These are phyloP conservation scores for Vanrija sp. DNA, from an alignment of 1,284 basidiomycete species.

Conservation along the genomic window DNA sequence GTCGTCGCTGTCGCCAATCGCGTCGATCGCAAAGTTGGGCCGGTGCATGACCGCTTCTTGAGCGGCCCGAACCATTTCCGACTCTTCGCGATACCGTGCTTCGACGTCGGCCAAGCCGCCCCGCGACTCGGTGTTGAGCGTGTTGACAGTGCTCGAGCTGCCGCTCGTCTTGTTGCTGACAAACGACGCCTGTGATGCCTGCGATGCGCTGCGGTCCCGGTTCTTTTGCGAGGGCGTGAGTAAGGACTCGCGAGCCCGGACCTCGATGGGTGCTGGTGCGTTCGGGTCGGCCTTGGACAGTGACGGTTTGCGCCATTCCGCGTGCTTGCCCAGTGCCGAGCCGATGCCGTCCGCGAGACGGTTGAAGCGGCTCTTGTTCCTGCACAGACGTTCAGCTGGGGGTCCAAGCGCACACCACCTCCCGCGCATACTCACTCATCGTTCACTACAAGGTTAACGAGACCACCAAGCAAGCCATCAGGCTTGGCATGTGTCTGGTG, in stretches of 20 bases:
- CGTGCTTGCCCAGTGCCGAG: slow-evolving; percentile 82
- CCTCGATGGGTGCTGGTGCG: slow-evolving; percentile 60
- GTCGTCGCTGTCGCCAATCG: slow-evolving; percentile 76
- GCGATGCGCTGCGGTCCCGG: slow-evolving; percentile 29
- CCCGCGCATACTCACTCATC: slow-evolving; percentile 55
- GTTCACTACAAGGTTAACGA: slow-evolving; percentile 82
- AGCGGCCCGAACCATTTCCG: slow-evolving; percentile 65
- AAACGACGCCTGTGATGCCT: slow-evolving; percentile 34
- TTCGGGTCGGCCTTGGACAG: slow-evolving; percentile 71
- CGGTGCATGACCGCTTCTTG: slow-evolving; percentile 81
- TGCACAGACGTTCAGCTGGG: slow-evolving; percentile 4
- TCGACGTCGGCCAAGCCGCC: slow-evolving; percentile 48
- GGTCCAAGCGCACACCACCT: neutral
- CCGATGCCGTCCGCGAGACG: slow-evolving; percentile 84
- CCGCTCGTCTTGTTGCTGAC: slow-evolving; percentile 41
- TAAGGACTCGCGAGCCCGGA: slow-evolving; percentile 79
- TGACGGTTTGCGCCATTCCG: slow-evolving; percentile 59
- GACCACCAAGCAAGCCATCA: slow-evolving; percentile 68
- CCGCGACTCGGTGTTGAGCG: slow-evolving; percentile 28
- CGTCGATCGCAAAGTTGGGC: slow-evolving; percentile 89
- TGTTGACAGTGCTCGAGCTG: slow-evolving; percentile 57
- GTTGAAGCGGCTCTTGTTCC: slow-evolving; percentile 45
- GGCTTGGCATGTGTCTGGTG: slow-evolving; percentile 52
- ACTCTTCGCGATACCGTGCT: slow-evolving; percentile 43
- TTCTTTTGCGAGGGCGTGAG: slow-evolving; percentile 52